These are phyloP conservation scores for Globisporangium megalacanthum DNA, from an alignment of 352 stramenopile species.

Conservation along the genomic window DNA sequence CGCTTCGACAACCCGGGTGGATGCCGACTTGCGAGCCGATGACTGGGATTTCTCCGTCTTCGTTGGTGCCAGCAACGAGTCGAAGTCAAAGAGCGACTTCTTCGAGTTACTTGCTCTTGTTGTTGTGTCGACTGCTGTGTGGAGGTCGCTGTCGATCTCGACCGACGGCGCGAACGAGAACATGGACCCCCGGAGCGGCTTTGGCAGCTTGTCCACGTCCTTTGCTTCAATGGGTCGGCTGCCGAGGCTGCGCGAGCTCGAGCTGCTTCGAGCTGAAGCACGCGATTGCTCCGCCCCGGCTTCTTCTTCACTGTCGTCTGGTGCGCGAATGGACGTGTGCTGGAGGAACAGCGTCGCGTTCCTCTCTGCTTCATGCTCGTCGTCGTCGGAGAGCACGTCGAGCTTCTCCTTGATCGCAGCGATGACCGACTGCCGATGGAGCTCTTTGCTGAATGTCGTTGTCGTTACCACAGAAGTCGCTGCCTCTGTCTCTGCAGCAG, in stretches of 20 bases:
- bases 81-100: slow-evolving; percentile 45
- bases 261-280: background rate
- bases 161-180: slow-evolving; percentile 20
- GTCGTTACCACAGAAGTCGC: background rate
- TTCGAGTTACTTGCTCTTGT: background rate
- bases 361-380: slow-evolving; percentile 24
- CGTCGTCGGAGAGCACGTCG: slow-evolving; percentile 31
- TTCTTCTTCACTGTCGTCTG: background rate
- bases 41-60: background rate
- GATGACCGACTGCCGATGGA: slow-evolving; percentile 30
- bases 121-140: background rate
- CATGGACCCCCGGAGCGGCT: slow-evolving; percentile 11
- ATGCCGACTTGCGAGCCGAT: background rate
- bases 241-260: background rate
- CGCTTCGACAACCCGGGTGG: background rate
- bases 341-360: slow-evolving; percentile 34
- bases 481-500: background rate
- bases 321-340: slow-evolving; percentile 27
- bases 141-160: background rate
- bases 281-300: background rate
- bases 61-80: slow-evolving; percentile 28
- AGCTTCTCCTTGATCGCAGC: slow-evolving; percentile 46
- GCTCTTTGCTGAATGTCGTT: slow-evolving; percentile 4
- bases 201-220: background rate
- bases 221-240: background rate